Base-by-base conservation (phyloP, 75 land plant species). In the Pseudotsuga menziesii region DNA sequence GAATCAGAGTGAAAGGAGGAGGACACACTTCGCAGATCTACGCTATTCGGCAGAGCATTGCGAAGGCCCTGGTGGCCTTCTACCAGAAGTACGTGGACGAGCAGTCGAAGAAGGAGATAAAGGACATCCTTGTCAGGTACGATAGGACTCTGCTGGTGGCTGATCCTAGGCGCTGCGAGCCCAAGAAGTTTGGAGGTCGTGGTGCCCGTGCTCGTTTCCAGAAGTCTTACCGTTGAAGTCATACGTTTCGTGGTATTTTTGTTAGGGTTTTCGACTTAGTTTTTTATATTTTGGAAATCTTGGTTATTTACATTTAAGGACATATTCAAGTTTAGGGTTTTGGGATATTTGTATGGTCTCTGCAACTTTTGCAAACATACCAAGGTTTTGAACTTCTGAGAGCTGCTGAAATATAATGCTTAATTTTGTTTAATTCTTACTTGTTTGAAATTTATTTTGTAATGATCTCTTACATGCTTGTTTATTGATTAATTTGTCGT, bases 121-220 rank as follows among this genome's bases (percentile, higher is more conserved):
- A 81, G 81, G 90, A 89, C 36, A 79, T 87, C 17, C 75, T 89
- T 58, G 84, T 82, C 62, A 61, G 91, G 71, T 91, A 91, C 63
- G 93, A 91, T 76, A 57, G 93, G 44, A 91, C 93, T 56, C 74
- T 91, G 54, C 91, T 91, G 5, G 92, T 90, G 0, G 91, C 91
- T 62, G 91, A 89, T 81, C 91, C 91, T 2, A 80, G 91, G 27
- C 84, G 91, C 67, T 89, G 91, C 77, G 91, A 89, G 86, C 91
- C 91, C 57, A 89, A 89, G 88, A 89, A 90, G 88, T 90, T 90
- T 35, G 92, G 93, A 73, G 91, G 93, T 56, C 85, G 93, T 16
- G 93, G 91, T 64, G 93, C 93, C n/a, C 83, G 93, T n/a, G 85
- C 93, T 56, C 88, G 93, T 76, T 91, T 91, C 87, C 93, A 91